Base-by-base conservation (phyloP, 2,329 filamentous ascomycete species). In the Raffaelea deltoideospora region DNA sequence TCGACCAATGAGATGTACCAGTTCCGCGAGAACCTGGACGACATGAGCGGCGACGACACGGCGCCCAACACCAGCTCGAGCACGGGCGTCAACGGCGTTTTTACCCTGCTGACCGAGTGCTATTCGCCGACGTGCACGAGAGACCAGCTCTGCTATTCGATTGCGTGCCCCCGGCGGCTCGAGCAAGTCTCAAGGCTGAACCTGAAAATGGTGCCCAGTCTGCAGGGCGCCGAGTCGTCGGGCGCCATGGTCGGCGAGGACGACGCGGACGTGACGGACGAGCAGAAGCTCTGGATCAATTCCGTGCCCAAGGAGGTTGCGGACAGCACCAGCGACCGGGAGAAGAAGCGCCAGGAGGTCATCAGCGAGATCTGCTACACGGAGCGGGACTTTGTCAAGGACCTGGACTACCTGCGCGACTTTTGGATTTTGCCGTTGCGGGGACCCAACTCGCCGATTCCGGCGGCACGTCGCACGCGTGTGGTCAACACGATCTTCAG, bases 211-310 rank as follows among this genome's bases (percentile, higher is more conserved):
- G 84, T 88, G 47, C 85, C 86, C 22, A 87, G 87, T 41, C 64
- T 98, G 48, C 84, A 82, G 55, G 71, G 70, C 46, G 66, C 72
- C 34, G 66, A 69, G 32, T 62, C 64, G 21, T 60, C 65, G 11
- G 63, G 65, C 18, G 60, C 65, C 13, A 61, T 62, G 27, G 53
- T 69, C 65, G 53, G 90, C 51, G 87, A 93, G 50, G 86, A 92
- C 48, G 84, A 90, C 44, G 64, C 56, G 30, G 81, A 87, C 40
- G 79, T 90, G 50, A 84, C 80, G 23, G 86, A 95, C 51, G 87
- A 96, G 55, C 90, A 96, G 62, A 96, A 96, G 58, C 70, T 98
- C 27, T 98, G 90, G 90, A 98, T 98, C 58, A 96, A 96, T 56
- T 94, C 87, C 13, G 90, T 98, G 26, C 84, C 87, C 1, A 90